Evolutionary conservation across 2,329 filamentous ascomycete genomes (phyloP).

Genomic region (Fusarium sp.): DNA sequence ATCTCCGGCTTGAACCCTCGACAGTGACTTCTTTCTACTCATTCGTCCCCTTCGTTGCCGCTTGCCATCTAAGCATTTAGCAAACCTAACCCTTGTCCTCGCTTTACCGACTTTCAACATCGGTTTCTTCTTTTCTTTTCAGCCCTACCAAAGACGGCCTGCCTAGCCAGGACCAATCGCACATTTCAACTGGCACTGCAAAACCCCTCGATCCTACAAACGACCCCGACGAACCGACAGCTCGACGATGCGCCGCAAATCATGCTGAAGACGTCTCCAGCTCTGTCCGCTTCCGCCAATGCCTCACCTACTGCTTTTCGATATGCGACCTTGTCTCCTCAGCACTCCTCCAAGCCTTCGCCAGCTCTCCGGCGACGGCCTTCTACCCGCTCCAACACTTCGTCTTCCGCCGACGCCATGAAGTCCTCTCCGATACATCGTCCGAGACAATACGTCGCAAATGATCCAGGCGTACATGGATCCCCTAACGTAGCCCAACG

Average conservation of each 20-base stretch:
- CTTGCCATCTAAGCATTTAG: conserved; percentile 24
- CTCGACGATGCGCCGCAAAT: conserved; percentile 62
- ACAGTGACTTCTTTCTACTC: conserved; percentile 22
- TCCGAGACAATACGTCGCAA: conserved; percentile 43
- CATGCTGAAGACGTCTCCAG: conserved; percentile 71
- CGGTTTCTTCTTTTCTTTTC: conserved; percentile 5
- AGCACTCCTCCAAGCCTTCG: conserved; percentile 44
- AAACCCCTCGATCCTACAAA: conserved; percentile 32
- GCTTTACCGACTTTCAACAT: conserved; percentile 28
- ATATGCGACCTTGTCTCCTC: conserved; percentile 49
- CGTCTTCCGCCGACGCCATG: conserved; percentile 41
- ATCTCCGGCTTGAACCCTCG: conserved; percentile 21
- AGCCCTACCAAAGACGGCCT: conserved; percentile 21
- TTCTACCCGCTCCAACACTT: conserved; percentile 40
- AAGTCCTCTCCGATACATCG: conserved; percentile 46
- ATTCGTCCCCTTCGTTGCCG: conserved; percentile 25
- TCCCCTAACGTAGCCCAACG: conserved; percentile 35
- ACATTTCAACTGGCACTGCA: conserved; percentile 21
- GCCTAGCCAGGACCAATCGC: conserved; percentile 13
- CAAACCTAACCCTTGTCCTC: conserved; percentile 20
- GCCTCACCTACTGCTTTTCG: conserved; percentile 63
- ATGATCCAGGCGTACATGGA: conserved; percentile 39
- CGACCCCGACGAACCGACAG: conserved; percentile 35
- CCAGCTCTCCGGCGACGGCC: conserved; percentile 45
- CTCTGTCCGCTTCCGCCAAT: conserved; percentile 63